Evolutionary conservation across 2,329 filamentous ascomycete genomes (phyloP), one percentile per base, ranked within the genome.

Genomic region (Ciborinia camelliae): DNA sequence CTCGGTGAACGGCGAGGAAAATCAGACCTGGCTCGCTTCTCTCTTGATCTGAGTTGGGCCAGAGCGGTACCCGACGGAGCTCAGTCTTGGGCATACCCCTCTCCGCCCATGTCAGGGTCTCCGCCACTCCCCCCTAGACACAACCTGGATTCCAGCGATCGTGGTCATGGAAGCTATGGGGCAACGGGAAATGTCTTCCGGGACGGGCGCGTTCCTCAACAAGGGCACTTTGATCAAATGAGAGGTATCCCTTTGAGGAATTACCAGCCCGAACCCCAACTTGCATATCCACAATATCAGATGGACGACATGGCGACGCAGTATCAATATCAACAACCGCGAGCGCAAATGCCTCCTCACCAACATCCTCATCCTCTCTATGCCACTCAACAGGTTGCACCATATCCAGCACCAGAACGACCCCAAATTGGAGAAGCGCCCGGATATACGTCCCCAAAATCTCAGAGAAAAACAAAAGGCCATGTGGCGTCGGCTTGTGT

Each of bases 401-500:
- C 70, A 65, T 74, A 71, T 61, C 66, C 71, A 35, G 67, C 69
- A 57, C 65, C 73, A 30, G 73, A 72, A 37, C 61, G 72, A 66
- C 75, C 78, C 18, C 72, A 76, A 65, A 73, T 76, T 10, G 73
- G 77, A n/a, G 83, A 86, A 45, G 76, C 75, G 30, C 76, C 79
- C 43, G 76, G 80, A 3, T 82, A 81, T 68, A 77, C 79, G 14
- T 86, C 85, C 47, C 83, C 85, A 2, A 88, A 86, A 71, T 80
- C 84, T 8, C 85, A 87, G 68, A 81, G 86, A 69, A 89, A 89
- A 75, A 87, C 88, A 7, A 92, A 92, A 74, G 89, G 90, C 18
- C 91, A 95, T 79, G 91, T 94, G 62, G 90, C 90, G 59, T 93
- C 90, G 43, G 91, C 91, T 32, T 95, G 91, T 75, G 88, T 94